phyloP scores from a whole-genome alignment of 2,329 filamentous ascomycete genomes.

The Sarocladiaceae sp. region DNA sequence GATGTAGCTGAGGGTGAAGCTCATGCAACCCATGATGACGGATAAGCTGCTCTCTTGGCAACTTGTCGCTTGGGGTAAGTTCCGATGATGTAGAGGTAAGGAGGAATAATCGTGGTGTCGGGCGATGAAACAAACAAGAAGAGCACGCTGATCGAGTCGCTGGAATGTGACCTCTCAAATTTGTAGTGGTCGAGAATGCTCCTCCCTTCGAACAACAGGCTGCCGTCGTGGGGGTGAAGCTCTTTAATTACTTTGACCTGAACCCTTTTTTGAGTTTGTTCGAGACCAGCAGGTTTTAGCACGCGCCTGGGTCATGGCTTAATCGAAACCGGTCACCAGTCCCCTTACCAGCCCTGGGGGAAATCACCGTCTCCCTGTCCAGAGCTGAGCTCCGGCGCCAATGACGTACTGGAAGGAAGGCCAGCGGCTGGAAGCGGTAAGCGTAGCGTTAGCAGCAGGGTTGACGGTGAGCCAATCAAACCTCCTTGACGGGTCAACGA shows the following conservation, averaged over 20 bases:
- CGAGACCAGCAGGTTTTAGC: background rate
- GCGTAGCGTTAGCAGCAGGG: background rate
- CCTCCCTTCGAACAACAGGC: background rate
- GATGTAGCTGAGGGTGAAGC: constrained; percentile 43
- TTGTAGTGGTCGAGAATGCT: background rate
- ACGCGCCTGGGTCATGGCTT: background rate
- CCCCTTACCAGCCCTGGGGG: too few species aligned
- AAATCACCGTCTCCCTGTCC: background rate
- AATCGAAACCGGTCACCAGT: background rate
- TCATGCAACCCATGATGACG: constrained; percentile 39
- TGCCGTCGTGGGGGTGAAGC: background rate
- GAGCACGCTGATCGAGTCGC: too few species aligned
- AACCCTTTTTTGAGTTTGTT: background rate
- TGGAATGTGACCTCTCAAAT: background rate
- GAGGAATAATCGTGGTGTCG: too few species aligned
- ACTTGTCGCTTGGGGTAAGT: too few species aligned
- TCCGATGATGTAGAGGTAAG: too few species aligned
- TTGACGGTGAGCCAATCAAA: constrained; percentile 1
- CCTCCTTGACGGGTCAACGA: background rate
- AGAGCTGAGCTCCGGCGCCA: constrained; percentile 5
- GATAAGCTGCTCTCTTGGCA: background rate
- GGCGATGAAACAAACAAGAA: too few species aligned
- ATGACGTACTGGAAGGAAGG: constrained; percentile 5
- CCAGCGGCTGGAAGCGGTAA: background rate
- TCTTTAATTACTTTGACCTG: background rate